These are phyloP conservation scores for Drechslera avenae DNA, from an alignment of 2,329 filamentous ascomycete genomes.

Conservation along the genomic window DNA sequence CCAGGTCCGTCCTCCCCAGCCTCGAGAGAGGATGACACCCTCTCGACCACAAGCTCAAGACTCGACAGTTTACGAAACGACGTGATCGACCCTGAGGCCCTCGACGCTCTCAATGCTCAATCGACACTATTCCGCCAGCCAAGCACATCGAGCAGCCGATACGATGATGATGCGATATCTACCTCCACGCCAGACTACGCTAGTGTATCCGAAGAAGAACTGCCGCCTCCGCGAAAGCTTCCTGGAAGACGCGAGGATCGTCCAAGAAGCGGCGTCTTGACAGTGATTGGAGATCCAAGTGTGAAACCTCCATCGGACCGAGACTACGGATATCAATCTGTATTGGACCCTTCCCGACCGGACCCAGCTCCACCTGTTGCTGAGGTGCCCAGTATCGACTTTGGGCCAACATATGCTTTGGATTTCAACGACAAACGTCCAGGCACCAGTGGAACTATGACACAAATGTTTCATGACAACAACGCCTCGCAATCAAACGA, in stretches of 20 bases:
- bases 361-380: slow-evolving; percentile 67
- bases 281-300: slow-evolving; percentile 69
- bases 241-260: slow-evolving; percentile 64
- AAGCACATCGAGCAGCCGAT: slow-evolving; percentile 58
- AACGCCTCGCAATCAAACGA: slow-evolving; percentile 40
- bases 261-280: slow-evolving; percentile 78
- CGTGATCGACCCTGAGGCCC: slow-evolving; percentile 53
- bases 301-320: slow-evolving; percentile 50
- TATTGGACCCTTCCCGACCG: slow-evolving; percentile 17
- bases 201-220: slow-evolving; percentile 60
- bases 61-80: slow-evolving; percentile 51
- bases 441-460: slow-evolving; percentile 61
- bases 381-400: slow-evolving; percentile 77
- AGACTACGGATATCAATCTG: slow-evolving; percentile 53
- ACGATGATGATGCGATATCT: slow-evolving; percentile 67
- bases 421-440: slow-evolving; percentile 60
- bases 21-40: slow-evolving; percentile 43
- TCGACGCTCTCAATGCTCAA: slow-evolving; percentile 47
- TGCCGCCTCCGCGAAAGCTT: slow-evolving; percentile 44
- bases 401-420: slow-evolving; percentile 81
- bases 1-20: slow-evolving; percentile 49
- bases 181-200: slow-evolving; percentile 78
- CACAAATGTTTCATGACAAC: slow-evolving; percentile 41
- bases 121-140: slow-evolving; percentile 36
- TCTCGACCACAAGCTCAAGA: slow-evolving; percentile 50